Conservation (phyloP, 2,329 filamentous ascomycete species). For the Aureobasidium sp. region DNA sequence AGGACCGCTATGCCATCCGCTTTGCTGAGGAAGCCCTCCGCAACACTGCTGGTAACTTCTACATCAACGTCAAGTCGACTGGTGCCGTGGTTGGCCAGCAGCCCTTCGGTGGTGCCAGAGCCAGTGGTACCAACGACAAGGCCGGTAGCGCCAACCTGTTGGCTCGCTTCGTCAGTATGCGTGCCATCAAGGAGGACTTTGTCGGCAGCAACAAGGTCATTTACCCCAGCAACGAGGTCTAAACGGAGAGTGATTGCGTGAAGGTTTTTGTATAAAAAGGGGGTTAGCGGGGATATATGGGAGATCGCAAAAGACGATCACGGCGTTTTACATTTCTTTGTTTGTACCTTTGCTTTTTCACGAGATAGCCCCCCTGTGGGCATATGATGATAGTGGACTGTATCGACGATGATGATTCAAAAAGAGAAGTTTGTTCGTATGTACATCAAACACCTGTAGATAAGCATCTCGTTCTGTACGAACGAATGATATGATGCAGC, state of each 20-base stretch:
- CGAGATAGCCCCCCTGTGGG: neutral
- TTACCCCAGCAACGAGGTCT: conserved; percentile 48
- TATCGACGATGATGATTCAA: conserved; percentile 9
- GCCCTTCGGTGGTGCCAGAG: conserved; percentile 46
- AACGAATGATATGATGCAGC: neutral
- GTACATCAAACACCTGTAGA: neutral
- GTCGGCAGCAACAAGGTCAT: conserved; percentile 40
- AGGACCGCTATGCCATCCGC: conserved; percentile 58
- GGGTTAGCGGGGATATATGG: neutral
- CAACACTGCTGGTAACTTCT: conserved; percentile 75
- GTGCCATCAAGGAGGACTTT: conserved; percentile 52
- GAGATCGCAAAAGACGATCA: too few relatives aligned
- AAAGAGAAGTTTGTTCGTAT: neutral
- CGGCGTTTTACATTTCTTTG: conserved; percentile 4
- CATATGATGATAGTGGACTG: neutral
- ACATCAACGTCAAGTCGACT: conserved; percentile 73
- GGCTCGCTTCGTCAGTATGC: conserved; percentile 49
- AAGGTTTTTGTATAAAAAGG: neutral
- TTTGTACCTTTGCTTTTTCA: neutral
- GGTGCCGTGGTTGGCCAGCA: conserved; percentile 39
- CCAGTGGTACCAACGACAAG: conserved; percentile 53
- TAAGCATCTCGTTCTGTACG: neutral
- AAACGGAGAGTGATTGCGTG: neutral
- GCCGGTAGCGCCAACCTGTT: conserved; percentile 48
- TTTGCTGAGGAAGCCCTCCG: conserved; percentile 64